Conservation (phyloP, 441 rosid species). For the Populus hybrid region DNA sequence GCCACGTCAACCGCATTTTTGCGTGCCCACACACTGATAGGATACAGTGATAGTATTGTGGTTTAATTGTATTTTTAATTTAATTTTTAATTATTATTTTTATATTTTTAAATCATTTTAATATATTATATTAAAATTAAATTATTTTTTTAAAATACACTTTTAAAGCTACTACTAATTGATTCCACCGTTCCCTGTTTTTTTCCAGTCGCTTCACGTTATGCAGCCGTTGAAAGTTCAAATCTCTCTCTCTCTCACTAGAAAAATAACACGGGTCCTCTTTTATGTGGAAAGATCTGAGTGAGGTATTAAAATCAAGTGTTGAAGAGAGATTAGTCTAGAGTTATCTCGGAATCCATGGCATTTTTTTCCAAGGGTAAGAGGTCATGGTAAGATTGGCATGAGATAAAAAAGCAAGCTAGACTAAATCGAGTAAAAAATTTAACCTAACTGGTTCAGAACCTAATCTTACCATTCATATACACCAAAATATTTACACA, state of each 20-base stretch:
- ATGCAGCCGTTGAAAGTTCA: background rate
- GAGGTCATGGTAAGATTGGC: background rate
- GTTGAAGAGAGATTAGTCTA: background rate
- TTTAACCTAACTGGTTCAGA: too few relatives aligned
- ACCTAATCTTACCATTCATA: background rate
- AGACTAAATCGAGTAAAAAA: background rate
- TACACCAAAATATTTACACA: background rate
- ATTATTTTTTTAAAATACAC: too few relatives aligned
- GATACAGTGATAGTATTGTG: too few relatives aligned
- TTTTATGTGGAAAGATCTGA: background rate
- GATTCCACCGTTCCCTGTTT: background rate
- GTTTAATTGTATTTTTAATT: too few relatives aligned
- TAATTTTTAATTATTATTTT: too few relatives aligned
- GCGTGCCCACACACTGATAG: background rate
- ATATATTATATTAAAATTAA: too few relatives aligned
- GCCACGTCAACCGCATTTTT: background rate
- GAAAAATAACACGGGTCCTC: background rate
- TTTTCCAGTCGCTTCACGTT: background rate
- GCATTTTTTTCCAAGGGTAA: background rate
- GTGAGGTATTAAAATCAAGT: background rate
- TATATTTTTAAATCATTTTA: too few relatives aligned
- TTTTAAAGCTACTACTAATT: too few relatives aligned
- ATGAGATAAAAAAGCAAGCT: background rate
- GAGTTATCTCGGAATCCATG: background rate
- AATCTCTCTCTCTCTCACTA: too few relatives aligned